Conservation (phyloP, 2,329 filamentous ascomycete genomes). For the Colletotrichum chrysophilum region DNA sequence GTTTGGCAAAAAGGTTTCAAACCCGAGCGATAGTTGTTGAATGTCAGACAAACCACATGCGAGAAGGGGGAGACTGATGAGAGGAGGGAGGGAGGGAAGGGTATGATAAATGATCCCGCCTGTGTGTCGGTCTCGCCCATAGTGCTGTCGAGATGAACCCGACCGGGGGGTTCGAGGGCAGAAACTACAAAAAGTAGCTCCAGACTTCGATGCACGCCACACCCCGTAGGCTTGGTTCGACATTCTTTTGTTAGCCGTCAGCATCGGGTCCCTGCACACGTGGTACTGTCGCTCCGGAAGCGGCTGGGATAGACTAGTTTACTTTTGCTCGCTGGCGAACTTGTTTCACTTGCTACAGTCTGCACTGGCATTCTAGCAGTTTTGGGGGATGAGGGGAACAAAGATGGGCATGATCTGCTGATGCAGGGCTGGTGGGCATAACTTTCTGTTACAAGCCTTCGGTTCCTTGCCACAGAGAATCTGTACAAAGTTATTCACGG, state of each 20-base stretch:
- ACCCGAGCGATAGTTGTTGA: background rate
- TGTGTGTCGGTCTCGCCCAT: background rate
- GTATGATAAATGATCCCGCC: background rate
- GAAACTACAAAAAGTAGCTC: background rate
- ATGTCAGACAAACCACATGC: background rate
- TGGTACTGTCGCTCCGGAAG: constrained; percentile 10
- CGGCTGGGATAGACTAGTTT: background rate
- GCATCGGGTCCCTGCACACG: constrained; percentile 7
- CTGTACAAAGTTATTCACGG: background rate
- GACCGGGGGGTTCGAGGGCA: background rate
- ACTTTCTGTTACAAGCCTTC: background rate
- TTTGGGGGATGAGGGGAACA: background rate
- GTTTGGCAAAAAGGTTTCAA: background rate
- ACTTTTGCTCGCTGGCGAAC: background rate
- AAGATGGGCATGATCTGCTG: background rate
- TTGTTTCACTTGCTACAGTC: constrained; percentile 6
- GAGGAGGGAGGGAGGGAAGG: background rate
- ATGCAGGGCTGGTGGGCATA: background rate
- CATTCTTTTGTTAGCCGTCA: background rate
- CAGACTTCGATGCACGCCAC: background rate
- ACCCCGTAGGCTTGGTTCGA: constrained; percentile 4
- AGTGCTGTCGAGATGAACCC: constrained; percentile 3
- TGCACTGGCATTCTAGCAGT: background rate
- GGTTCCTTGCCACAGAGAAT: background rate
- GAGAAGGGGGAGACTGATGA: background rate